Base-by-base conservation (phyloP, 768 basidiomycete genomes). In the Tubosaeta sp. region DNA sequence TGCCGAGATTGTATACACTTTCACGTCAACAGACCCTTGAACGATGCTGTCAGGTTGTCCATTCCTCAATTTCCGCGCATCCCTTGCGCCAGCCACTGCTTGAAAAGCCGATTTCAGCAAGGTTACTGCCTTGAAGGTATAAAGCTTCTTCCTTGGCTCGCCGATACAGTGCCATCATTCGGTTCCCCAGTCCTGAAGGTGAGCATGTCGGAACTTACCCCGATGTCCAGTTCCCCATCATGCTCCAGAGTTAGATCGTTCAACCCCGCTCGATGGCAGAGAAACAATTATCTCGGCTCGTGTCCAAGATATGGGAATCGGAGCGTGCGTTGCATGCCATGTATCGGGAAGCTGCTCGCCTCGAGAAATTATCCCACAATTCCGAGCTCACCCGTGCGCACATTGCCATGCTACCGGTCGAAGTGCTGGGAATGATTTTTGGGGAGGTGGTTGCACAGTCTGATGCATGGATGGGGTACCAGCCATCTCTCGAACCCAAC, bases 341-440 rank as follows among this genome's bases (percentile, higher is more conserved):
- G 65, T 50, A 61, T 51, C 43, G 46, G 51, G 50, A 57, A 47
- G 66, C 54, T 2, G 41, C 55, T 2, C n/a, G 26, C 17, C 52
- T 64, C 19, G 39, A 59, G 47, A 39, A 44, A 25, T 31, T 49
- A 5, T 48, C 63, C 17, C 50, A 29, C 42, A 19, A 26, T 16
- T 46, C 52, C 9, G 46, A 29, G 34, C 19, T 17, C 22, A 35
- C 11, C 29, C 52, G 25, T 22, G 4, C 54, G 13, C 54, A 16
- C 32, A 52, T 59, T 42, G 66, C 66, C 34, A 32, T 44, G n/a
- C 29, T 67, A 17, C 68, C 66, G 17, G 55, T 59, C 46, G 66
- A 67, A 42, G 32, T 70, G 39, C 44, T 67, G 32, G 57, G 54
- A n/a, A 56, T 66, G 53, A 57, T 67, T 32, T 66, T 67, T 45